phyloP scores from a whole-genome alignment of 352 stramenopile species.

The Thraustochytrium striatum region DNA sequence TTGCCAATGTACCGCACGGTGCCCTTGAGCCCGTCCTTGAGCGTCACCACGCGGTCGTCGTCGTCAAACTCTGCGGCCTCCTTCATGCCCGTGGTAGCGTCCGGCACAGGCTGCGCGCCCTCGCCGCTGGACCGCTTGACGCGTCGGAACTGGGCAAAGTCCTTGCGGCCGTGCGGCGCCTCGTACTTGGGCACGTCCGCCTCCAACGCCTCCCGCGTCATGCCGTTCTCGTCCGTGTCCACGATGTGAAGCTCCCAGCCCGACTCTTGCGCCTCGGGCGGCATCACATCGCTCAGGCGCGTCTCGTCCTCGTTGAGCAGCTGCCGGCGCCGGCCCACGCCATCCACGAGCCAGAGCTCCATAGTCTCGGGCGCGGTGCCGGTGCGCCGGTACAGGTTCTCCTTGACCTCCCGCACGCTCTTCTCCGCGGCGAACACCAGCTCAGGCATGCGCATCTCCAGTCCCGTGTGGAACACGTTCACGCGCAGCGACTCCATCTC shows the following conservation, averaged over 20 bases:
- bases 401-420: slow-evolving; percentile 40
- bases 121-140: not conserved
- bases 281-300: not conserved
- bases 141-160: slow-evolving; percentile 33
- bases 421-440: slow-evolving; percentile 29
- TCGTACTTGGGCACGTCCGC: slow-evolving; percentile 44
- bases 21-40: slow-evolving; percentile 42
- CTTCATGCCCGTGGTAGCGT: slow-evolving; percentile 27
- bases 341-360: slow-evolving; percentile 46
- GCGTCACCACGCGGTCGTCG: slow-evolving; percentile 30
- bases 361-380: slow-evolving; percentile 20
- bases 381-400: slow-evolving; percentile 41
- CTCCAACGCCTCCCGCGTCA: slow-evolving; percentile 1
- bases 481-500: slow-evolving; percentile 38
- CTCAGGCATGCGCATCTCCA: slow-evolving; percentile 44
- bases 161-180: slow-evolving; percentile 39
- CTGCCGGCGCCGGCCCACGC: not conserved
- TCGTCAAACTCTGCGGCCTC: slow-evolving; percentile 44
- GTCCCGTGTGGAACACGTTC: slow-evolving; percentile 34
- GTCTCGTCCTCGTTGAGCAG: not conserved
- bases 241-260: slow-evolving; percentile 44
- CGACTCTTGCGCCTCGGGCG: slow-evolving; percentile 15
- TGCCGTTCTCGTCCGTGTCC: slow-evolving; percentile 29
- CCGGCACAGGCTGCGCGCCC: not conserved
- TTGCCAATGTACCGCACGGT: slow-evolving; percentile 47